Evolutionary conservation across 352 stramenopile genomes (phyloP), one percentile per base, ranked within the genome.

Genomic region (Phytophthora lateralis): DNA sequence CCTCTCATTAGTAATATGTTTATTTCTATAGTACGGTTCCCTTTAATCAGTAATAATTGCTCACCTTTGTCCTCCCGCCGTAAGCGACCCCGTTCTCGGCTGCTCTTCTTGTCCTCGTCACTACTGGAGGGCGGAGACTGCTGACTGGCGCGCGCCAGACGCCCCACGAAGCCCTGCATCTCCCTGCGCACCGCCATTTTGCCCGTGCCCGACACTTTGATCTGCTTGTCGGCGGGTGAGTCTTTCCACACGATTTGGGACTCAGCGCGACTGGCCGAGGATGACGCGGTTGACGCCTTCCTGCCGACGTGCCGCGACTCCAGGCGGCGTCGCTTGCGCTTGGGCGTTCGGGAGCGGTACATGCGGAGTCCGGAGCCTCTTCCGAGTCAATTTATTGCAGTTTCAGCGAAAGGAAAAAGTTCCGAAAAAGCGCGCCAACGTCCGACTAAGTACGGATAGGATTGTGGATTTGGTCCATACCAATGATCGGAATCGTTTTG

Each of bases 191-290:
- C 69, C 3, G 77, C 78, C 48, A 90, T 65, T 57, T 90, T 90
- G 9, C 76, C 76, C 1, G 80, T 90, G 4, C 85, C 85, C 9
- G 80, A 91, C 6, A 87, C 73, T 48, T 83, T 73, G 53, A 95
- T 89, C 46, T 93, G 79, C 67, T 95, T 95, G 20, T 89, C 82
- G 4, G 66, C 80, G 2, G 85, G 85, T 20, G 83, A 93, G 55
- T 95, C 85, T 41, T 85, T 87, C 85, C 85, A 95, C 45, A 95
- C 79, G 58, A 95, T 83, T 44, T 72, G 76, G 29, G 65, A 70
- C 49, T 83, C 71, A 18, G 42, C 66, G 21, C 56, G 60, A 44
- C 43, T 49, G 37, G 46, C 37, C 24, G 46, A 26, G 10, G 57
- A 50, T n/a, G 21, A 44, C 1, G 47, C 48, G 0, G 51, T 30